Evolutionary conservation across 768 basidiomycete genomes (phyloP), one percentile per base, ranked within the genome.

Genomic region (Mycena vitilis): DNA sequence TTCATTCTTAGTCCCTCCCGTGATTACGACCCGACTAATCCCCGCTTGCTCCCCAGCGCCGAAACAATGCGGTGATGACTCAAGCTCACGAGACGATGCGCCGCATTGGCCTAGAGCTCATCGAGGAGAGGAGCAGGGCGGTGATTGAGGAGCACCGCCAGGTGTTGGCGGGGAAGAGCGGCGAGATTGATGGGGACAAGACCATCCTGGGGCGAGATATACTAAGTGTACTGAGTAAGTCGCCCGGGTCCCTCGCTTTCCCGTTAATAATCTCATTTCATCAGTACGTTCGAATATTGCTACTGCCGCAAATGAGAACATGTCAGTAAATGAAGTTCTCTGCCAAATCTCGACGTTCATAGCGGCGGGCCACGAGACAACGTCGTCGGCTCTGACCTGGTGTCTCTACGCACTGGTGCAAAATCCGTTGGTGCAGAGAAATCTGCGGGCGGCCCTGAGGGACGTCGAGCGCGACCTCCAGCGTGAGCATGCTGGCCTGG

Each of bases 311-410:
- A 76, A 81, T 12, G 76, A 83, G 12, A 78, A 80, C n/a, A 82
- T 92, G 81, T 82, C 85, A 13, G 82, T 85, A 44, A 77, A 81
- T n/a, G 89, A 92, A 68, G 83, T 87, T 2, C 78, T 88, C 25
- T 88, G 83, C 71, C 91, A 90, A 70, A 90, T 91, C 68, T 84
- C 86, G 13, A 90, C 88, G 0, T 90, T 91, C 74, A 81, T 91
- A 37, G 82, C 86, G 16, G 87, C 88, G 6, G 90, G 91, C 13
- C 86, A 92, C 78, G 90, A 91, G 75, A 89, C 89, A 1, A 85
- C 85, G 20, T 81, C 87, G 0, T 82, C 82, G 8, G 86, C 88
- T 5, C 79, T 91, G 18, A 83, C 88, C 9, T 92, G 89, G 89
- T 86, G 85, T 62, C 80, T 92, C 4, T 89, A 88, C 74, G 83